Percentiles rank a stretch among this genome's conserved stretches.
Evolutionary conservation across 768 basidiomycete species (phyloP).

Genomic region (Lentinus brumalis): DNA sequence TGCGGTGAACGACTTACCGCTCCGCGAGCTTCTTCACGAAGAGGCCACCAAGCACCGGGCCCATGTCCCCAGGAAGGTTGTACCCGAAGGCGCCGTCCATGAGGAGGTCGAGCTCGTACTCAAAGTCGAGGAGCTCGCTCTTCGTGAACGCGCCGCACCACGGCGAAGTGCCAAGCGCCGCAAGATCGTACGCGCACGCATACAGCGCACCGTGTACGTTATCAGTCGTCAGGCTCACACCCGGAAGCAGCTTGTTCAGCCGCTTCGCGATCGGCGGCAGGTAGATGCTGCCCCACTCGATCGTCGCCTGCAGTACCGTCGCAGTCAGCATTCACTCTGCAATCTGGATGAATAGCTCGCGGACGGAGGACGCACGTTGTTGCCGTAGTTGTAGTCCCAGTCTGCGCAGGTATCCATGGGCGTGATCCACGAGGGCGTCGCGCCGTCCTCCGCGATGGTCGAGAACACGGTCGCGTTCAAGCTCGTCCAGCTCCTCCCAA

Average conservation of each 20-base stretch:
- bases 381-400: conserved; percentile 36
- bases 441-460: conserved; percentile 35
- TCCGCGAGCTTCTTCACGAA: conserved; percentile 43
- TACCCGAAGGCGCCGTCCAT: conserved; percentile 42
- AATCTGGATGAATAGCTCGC: background rate
- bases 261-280: conserved; percentile 38
- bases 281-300: conserved; percentile 37
- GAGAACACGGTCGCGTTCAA: conserved; percentile 32
- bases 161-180: conserved; percentile 37
- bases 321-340: background rate
- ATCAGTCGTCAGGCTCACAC: conserved; percentile 34
- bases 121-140: conserved; percentile 37
- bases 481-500: conserved; percentile 34
- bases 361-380: conserved; percentile 23
- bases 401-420: conserved; percentile 42
- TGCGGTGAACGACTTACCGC: conserved; percentile 26
- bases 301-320: conserved; percentile 16
- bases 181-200: conserved; percentile 45
- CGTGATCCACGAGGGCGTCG: conserved; percentile 44
- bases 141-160: conserved; percentile 43
- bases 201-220: conserved; percentile 44
- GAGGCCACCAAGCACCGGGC: conserved; percentile 41
- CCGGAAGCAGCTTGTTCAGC: conserved; percentile 37
- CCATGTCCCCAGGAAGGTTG: conserved; percentile 35
- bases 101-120: conserved; percentile 44